These are phyloP conservation scores for Eudorina sp. DNA, from an alignment of 139 green algal genomes.

Conservation along the genomic window DNA sequence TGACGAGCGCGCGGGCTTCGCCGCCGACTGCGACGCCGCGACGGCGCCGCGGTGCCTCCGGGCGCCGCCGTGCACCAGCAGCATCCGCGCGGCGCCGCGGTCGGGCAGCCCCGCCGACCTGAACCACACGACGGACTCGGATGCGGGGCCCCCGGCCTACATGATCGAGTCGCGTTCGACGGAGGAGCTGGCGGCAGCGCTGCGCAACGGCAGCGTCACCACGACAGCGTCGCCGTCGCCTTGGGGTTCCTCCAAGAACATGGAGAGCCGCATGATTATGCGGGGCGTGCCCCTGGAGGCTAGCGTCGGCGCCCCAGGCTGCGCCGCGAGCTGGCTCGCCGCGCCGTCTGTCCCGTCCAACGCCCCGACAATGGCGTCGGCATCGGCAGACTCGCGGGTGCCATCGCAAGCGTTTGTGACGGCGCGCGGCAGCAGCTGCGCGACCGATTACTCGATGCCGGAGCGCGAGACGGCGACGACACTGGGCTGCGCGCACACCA, in stretches of 20 bases:
- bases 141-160: not conserved
- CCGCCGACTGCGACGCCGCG: too few species aligned
- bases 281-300: slow-evolving; percentile 12
- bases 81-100: not conserved
- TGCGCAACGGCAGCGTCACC: not conserved
- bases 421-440: slow-evolving; percentile 4
- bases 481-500: not conserved
- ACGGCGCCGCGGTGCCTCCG: not conserved
- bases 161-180: slow-evolving; percentile 10
- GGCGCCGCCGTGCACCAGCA: not conserved
- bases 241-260: not conserved
- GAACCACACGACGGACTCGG: not conserved
- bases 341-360: not conserved
- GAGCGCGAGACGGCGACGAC: not conserved
- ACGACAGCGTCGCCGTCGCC: not conserved
- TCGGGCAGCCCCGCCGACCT: not conserved
- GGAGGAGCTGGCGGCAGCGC: not conserved
- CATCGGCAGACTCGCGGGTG: not conserved
- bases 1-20: too few species aligned
- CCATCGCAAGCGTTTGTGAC: not conserved
- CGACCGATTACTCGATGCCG: not conserved
- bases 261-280: not conserved
- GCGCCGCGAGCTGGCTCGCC: not conserved
- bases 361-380: not conserved
- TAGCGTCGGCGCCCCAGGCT: not conserved